Evolutionary conservation across 805 yeast genomes (phyloP).

Genomic region (Candida khao-thaluensis): DNA sequence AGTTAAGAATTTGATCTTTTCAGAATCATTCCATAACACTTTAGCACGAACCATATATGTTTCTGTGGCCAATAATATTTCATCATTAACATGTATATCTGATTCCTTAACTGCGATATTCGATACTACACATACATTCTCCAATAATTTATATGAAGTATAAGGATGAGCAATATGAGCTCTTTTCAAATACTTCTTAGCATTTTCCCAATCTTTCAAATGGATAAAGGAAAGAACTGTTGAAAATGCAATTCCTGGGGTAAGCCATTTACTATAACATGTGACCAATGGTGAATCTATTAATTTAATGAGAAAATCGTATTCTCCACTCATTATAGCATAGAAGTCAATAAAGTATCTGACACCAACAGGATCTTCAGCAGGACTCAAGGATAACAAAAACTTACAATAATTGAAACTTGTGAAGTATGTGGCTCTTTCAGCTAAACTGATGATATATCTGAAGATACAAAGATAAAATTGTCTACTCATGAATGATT

Average conservation of each 20-base stretch:
- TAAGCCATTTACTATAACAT: constrained; percentile 63
- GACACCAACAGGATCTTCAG: constrained; percentile 82
- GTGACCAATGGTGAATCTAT: constrained; percentile 54
- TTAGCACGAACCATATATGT: constrained; percentile 60
- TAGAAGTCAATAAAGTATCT: constrained; percentile 81
- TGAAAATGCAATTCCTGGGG: constrained; percentile 71
- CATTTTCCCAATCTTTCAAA: constrained; percentile 41
- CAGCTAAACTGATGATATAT: constrained; percentile 66
- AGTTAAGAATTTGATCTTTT: constrained; percentile 47
- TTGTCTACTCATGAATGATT: constrained; percentile 70
- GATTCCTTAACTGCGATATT: constrained; percentile 21
- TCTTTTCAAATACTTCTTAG: constrained; percentile 43
- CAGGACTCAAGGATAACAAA: constrained; percentile 66
- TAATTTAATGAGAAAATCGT: constrained; percentile 58
- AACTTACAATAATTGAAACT: constrained; percentile 76
- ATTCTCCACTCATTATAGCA: constrained; percentile 64
- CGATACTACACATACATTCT: constrained; percentile 40
- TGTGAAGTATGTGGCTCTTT: constrained; percentile 73
- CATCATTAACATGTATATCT: constrained; percentile 23
- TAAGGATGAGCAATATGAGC: constrained; percentile 62
- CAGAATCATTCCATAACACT: constrained; percentile 51
- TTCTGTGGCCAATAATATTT: constrained; percentile 46
- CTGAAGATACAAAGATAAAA: constrained; percentile 73
- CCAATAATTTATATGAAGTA: constrained; percentile 51
- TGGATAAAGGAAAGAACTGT: constrained; percentile 59